Base-by-base conservation (phyloP, 2,329 filamentous ascomycete species). In the Arthroderma sp. region DNA sequence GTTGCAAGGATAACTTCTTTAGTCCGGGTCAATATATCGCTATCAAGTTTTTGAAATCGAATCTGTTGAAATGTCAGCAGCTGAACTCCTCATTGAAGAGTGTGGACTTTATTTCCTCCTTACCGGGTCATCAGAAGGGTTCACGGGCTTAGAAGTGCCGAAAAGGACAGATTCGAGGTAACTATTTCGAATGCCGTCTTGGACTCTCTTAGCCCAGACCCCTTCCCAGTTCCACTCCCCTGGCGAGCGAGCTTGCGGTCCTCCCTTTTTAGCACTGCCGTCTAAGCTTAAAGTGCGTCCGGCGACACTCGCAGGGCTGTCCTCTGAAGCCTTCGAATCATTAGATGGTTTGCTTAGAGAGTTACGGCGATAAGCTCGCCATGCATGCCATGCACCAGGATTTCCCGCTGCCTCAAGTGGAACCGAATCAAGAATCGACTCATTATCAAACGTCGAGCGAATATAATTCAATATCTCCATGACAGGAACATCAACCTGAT, bases 201-300 rank as follows among this genome's bases (percentile, higher is more conserved):
- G 81, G 1, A 94, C 88, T 44, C 89, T 75, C 51, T 88, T 82
- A 59, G 93, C 85, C 89, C 89, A 98, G 0, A 96, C 89, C 0
- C 89, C 88, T 56, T 94, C 86, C 89, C 89, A 96, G 58, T 94
- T 94, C 89, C 89, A 96, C 55, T 94, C 83, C 5, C 83, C 84
- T 0, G 86, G 86, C 41, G 74, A 71, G 48, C 80, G 66, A 32
- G 63, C 57, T 51, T 59, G 61, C 42, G 56, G 68, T 48, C 65
- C 75, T 59, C 58, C 67, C 67, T 48, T 64, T 55, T 63, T 74
- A 54, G 54, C 61, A 10, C 45, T 47, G 22, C 45, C 49, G 30
- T 47, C 41, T 6, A 58, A 40, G 9, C 38, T 39, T 8, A 39
- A 29, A 11, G 41, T 31, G 6, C 41, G 33, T 7, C 40, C 31